Percentiles rank a stretch among this genome's conserved stretches.
Conservation (phyloP, 2,329 filamentous ascomycete species). For the Pyrenochaeta sp. region DNA sequence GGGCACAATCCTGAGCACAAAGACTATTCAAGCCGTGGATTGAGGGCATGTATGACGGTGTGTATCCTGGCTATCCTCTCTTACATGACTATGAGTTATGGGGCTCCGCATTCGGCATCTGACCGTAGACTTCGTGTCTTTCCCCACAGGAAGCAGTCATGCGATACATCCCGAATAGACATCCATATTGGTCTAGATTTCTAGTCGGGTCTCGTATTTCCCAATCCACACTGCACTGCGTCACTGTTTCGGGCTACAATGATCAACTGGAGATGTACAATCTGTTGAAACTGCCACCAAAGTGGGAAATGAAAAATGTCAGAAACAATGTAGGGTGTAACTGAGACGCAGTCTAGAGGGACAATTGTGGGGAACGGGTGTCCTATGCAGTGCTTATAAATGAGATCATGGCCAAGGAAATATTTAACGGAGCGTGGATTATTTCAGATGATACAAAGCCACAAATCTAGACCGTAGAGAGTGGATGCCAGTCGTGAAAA, state of each 20-base stretch:
- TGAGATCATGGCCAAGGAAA: background rate
- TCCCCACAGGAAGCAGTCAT: too few species aligned
- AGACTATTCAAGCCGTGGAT: conserved; percentile 1
- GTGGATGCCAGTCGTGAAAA: too few species aligned
- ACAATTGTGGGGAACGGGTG: background rate
- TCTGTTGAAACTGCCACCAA: background rate
- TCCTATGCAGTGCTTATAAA: background rate
- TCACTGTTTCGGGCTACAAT: background rate
- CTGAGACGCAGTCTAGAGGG: background rate
- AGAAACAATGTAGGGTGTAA: background rate
- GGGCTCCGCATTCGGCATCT: background rate
- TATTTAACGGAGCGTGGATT: background rate
- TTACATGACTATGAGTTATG: background rate
- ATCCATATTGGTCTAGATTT: too few species aligned
- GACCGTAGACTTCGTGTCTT: too few species aligned
- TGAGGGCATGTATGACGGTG: background rate
- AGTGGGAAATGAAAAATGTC: background rate
- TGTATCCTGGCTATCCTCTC: background rate
- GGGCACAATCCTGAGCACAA: background rate
- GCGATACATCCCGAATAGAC: too few species aligned
- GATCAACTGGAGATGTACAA: background rate
- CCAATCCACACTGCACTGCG: too few species aligned
- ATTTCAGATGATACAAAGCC: too few species aligned
- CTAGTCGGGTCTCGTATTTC: too few species aligned
- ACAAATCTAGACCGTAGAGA: too few species aligned